Evolutionary conservation across 768 basidiomycete species (phyloP), one percentile per base, ranked within the genome.

Genomic region (Strobilomyces dryophilus): DNA sequence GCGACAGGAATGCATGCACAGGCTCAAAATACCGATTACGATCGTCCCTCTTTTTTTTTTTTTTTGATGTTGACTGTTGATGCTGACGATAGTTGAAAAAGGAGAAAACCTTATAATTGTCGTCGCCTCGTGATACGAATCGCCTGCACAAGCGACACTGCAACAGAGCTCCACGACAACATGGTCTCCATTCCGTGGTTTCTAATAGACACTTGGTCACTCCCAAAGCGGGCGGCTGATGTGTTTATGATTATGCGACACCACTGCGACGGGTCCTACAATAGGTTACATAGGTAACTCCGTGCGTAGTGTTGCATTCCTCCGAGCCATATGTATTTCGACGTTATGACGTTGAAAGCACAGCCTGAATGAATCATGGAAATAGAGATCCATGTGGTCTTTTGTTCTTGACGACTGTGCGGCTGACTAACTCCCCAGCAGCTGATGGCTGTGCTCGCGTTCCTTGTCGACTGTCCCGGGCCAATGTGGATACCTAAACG

Each of bases 151-250:
- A 15, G 15, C 26, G 12, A 12, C n/a, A n/a, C n/a, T n/a, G n/a
- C n/a, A n/a, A n/a, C 11, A 26, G 15, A 26, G 29, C 39, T 20
- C 51, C 24, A 24, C 31, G 9, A 15, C 36, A 15, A 26, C 9
- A 15, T 29, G 37, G 14, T 42, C 24, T 55, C 54, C 35, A 48
- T 55, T 47, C 46, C 27, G 11, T 27, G 51, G 46, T 52, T 24
- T 7, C 26, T 49, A 34, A 49, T 34, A n/a, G 6, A 29, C 5
- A 29, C 26, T 31, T 21, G 27, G 8, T 42, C 36, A 20, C 18
- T 49, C 32, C 21, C 11, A 34, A 21, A n/a, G 15, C 32, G 11
- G 34, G 17, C 32, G 46, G 32, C 32, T 47, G 31, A 37, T 15
- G 3, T 29, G 6, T 12, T 40, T 29, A n/a, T 9, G 20, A n/a